Evolutionary conservation across 2,329 filamentous ascomycete genomes (phyloP).

Genomic region (Westerdykella aurantiaca): DNA sequence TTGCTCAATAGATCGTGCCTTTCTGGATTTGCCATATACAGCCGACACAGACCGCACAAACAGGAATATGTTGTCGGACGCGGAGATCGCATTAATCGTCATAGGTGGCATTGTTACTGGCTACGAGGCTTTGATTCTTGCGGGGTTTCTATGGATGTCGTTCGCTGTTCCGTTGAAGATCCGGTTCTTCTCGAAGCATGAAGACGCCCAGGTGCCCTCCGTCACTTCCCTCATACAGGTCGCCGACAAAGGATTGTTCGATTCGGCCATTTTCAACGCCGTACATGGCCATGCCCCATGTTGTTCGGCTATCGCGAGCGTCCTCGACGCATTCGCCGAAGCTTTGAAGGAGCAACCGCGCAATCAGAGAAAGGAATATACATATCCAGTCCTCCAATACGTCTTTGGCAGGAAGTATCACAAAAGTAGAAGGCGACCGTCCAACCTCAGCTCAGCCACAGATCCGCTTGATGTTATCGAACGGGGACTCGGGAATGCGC

Average conservation of each 20-base stretch:
- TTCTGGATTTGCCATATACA: no score
- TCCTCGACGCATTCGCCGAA: conserved; percentile 25
- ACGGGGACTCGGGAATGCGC: conserved; percentile 6
- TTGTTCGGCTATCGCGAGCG: conserved; percentile 18
- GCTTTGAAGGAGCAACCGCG: conserved; percentile 16
- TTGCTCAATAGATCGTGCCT: no score
- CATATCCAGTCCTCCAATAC: conserved; percentile 20
- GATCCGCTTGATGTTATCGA: conserved; percentile 8
- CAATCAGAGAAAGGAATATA: conserved; percentile 19
- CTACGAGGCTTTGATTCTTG: no score
- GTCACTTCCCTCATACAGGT: conserved; percentile 21
- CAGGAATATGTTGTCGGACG: no score
- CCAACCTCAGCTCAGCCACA: neutral
- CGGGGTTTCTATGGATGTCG: no score
- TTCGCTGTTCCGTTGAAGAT: no score
- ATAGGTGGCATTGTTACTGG: no score
- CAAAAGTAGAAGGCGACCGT: conserved; percentile 8
- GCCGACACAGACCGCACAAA: no score
- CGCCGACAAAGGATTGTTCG: conserved; percentile 26
- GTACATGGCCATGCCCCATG: conserved; percentile 16
- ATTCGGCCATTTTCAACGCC: conserved; percentile 21
- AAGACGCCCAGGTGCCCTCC: no score
- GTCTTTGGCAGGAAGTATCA: conserved; percentile 13
- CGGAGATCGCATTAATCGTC: no score
- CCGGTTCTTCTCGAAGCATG: no score